phyloP scores from a whole-genome alignment of 768 basidiomycete genomes.

The Butyriboletus loyo region DNA sequence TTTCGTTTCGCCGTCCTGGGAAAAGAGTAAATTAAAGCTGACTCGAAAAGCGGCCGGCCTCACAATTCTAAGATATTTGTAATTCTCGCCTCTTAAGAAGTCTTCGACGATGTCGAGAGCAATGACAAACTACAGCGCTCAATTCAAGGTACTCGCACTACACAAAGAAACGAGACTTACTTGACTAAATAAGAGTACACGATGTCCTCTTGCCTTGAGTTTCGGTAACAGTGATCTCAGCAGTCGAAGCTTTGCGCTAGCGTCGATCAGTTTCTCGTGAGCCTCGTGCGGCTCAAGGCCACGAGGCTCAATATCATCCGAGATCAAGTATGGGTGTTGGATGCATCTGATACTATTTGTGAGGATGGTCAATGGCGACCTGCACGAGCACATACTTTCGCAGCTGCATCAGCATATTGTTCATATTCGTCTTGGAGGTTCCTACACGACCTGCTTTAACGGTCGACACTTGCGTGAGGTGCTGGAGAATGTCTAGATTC shows the following conservation, averaged over 20 bases:
- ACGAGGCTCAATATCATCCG: constrained; percentile 72
- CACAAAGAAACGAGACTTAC: constrained; percentile 38
- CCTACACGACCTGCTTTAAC: constrained; percentile 30
- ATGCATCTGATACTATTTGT: constrained; percentile 55
- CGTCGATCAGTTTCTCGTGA: constrained; percentile 79
- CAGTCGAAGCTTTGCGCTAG: constrained; percentile 81
- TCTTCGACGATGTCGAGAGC: constrained; percentile 87
- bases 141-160: background rate
- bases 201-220: constrained; percentile 80
- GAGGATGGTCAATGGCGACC: background rate
- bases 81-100: constrained; percentile 77
- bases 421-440: constrained; percentile 54
- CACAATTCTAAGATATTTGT: constrained; percentile 78
- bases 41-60: constrained; percentile 14
- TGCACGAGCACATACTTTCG: constrained; percentile 57
- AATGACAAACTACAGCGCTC: constrained; percentile 69
- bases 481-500: constrained; percentile 64
- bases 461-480: constrained; percentile 47
- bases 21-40: constrained; percentile 6
- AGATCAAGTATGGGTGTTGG: constrained; percentile 89
- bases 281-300: constrained; percentile 54
- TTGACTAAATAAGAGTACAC: constrained; percentile 90
- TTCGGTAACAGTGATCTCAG: constrained; percentile 78
- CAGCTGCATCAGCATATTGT: constrained; percentile 85
- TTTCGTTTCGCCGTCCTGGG: constrained; percentile 86